Base-by-base conservation (phyloP, 2,329 filamentous ascomycete genomes). In the Botryotinia convoluta region DNA sequence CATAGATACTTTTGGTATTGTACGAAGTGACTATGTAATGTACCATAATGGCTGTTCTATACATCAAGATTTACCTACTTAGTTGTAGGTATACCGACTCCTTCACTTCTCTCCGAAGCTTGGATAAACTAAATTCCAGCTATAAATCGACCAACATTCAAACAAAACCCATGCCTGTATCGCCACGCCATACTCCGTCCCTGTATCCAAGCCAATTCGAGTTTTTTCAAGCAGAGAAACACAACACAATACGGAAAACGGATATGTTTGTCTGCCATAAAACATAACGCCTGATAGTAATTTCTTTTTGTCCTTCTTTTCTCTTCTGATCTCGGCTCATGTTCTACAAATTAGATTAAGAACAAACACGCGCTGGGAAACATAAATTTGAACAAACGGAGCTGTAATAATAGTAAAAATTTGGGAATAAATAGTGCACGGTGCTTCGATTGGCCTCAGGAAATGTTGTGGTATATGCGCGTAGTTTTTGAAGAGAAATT, bases 131-230 rank as follows among this genome's bases (percentile, higher is more conserved):
- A 18, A n/a, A 63, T 14, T 37, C 57, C 57, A 22, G 48, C 48
- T 22, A 37, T 22, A 44, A 59, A 26, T 22, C 29, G 60, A 14
- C 29, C 39, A 60, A 62, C 1, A n/a, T 32, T 9, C 54, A 29
- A 37, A 60, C 10, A 39, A n/a, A 69, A 32, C 6, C 29, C 68
- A 12, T 29, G 35, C 48, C 37, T 57, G n/a, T 69, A 45, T 45
- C 44, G 26, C 39, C 54, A 62, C 68, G 29, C 68, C 68, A 26
- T 70, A 63, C 39, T 20, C 68, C 68, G 32, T 16, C 44, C 68
- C 22, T n/a, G 16, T 42, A 20, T 57, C 65, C 65, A 57, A 69
- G 54, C n/a, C 22, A 20, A 57, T 37, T 42, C 32, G 3, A 54
- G n/a, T 57, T 37, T 57, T 68, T 42, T 42, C 48, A 57, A 54